Conservation (phyloP, 2,329 filamentous ascomycete genomes). For the Fusarium neocosmosporiellum region DNA sequence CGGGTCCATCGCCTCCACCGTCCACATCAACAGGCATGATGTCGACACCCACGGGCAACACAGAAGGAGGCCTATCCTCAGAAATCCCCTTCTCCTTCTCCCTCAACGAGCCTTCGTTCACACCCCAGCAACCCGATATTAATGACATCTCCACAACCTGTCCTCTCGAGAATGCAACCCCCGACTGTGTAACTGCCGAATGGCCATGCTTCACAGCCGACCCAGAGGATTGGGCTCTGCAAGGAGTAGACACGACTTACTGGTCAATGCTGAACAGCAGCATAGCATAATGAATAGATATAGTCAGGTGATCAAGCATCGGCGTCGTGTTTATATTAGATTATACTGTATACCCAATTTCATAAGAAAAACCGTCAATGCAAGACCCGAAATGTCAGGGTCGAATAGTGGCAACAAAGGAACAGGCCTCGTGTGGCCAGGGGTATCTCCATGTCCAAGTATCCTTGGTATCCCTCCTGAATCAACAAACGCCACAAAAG, state of each 20-base stretch:
- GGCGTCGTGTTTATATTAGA: slow-evolving; percentile 17
- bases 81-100: slow-evolving; percentile 20
- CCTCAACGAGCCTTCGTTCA: neutral
- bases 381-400: slow-evolving; percentile 23
- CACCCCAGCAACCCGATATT: slow-evolving; percentile 1
- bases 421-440: slow-evolving; percentile 38
- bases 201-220: slow-evolving; percentile 47
- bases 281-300: slow-evolving; percentile 12
- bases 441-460: slow-evolving; percentile 43
- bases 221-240: slow-evolving; percentile 54
- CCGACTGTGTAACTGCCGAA: slow-evolving; percentile 25
- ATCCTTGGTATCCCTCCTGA: slow-evolving; percentile 19
- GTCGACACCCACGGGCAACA: slow-evolving; percentile 16
- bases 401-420: slow-evolving; percentile 26
- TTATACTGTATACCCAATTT: slow-evolving; percentile 33
- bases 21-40: slow-evolving; percentile 21
- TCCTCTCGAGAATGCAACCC: slow-evolving; percentile 1
- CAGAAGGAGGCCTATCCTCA: slow-evolving; percentile 7
- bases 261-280: slow-evolving; percentile 48
- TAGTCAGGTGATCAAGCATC: neutral
- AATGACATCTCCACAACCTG: slow-evolving; percentile 15
- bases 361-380: slow-evolving; percentile 7
- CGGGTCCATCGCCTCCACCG: slow-evolving; percentile 27
- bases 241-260: slow-evolving; percentile 53
- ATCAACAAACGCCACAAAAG: slow-evolving; percentile 40